Percentiles rank a stretch among this genome's conserved stretches.
These are phyloP conservation scores for Corynascus novoguineensis DNA, from an alignment of 495 filamentous ascomycete genomes.

Conservation along the genomic window DNA sequence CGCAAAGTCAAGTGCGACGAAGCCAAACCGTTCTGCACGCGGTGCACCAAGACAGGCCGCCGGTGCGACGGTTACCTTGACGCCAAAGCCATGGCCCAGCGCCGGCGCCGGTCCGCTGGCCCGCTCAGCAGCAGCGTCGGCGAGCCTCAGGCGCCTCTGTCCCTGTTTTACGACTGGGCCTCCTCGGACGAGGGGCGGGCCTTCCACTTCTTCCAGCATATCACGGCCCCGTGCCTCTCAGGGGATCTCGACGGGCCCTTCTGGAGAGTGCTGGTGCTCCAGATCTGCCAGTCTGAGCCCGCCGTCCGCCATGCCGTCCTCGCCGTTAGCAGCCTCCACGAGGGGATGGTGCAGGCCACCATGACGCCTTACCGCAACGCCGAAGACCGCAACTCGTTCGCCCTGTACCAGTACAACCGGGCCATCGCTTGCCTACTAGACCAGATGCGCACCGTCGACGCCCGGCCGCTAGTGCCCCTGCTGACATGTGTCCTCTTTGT, in stretches of 20 bases:
- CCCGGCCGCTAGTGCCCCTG: slow-evolving; percentile 43
- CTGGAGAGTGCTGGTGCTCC: slow-evolving; percentile 52
- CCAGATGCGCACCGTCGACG: slow-evolving; percentile 36
- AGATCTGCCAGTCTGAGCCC: slow-evolving; percentile 51
- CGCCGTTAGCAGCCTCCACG: slow-evolving; percentile 52
- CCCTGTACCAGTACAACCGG: slow-evolving; percentile 50
- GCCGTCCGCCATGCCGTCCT: slow-evolving; percentile 57
- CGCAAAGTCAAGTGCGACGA: slow-evolving; percentile 44
- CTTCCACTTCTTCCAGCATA: slow-evolving; percentile 49
- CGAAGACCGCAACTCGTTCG: slow-evolving; percentile 32
- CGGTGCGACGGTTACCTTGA: slow-evolving; percentile 42
- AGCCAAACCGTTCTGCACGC: slow-evolving; percentile 38
- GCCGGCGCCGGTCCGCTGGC: slow-evolving; percentile 24
- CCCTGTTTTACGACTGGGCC: slow-evolving; percentile 28
- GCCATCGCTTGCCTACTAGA: slow-evolving; percentile 44
- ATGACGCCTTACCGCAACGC: slow-evolving; percentile 31
- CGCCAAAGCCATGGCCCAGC: slow-evolving; percentile 26
- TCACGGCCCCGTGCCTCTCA: slow-evolving; percentile 43
- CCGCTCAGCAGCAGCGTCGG: slow-evolving; percentile 1
- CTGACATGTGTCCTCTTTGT: slow-evolving; percentile 55
- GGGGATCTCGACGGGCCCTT: slow-evolving; percentile 50
- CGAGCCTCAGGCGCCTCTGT: slow-evolving; percentile 17
- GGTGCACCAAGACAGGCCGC: slow-evolving; percentile 43
- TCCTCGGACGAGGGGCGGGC: slow-evolving; percentile 37
- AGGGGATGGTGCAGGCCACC: slow-evolving; percentile 29